Percentiles rank a stretch among this genome's conserved stretches.
phyloP scores from a whole-genome alignment of 225 moss, liverwort and hornwort genomes.

The Thuidium tamariscinum region DNA sequence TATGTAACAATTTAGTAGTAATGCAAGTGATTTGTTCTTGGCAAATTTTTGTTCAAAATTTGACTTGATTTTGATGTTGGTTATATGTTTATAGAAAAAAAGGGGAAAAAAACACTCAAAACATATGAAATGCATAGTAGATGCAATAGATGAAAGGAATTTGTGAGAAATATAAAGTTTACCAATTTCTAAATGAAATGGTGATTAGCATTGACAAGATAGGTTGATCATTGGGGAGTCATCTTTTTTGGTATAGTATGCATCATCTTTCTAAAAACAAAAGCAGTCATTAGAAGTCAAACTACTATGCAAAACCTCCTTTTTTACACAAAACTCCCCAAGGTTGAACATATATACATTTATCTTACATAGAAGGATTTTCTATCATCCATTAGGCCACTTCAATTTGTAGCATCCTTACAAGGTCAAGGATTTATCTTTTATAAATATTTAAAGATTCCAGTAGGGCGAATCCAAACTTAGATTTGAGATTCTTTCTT shows the following conservation, averaged over 20 bases:
- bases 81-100: not conserved
- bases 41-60: too few species aligned
- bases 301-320: not conserved
- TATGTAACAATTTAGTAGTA: not conserved
- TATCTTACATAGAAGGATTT: too few species aligned
- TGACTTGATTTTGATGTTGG: accelerated
- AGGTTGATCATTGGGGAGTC: accelerated
- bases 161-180: not conserved
- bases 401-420: too few species aligned
- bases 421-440: accelerated
- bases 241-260: too few species aligned
- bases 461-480: not conserved
- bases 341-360: too few species aligned
- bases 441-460: not conserved
- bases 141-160: not conserved
- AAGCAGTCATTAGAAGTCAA: not conserved
- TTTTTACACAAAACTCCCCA: too few species aligned
- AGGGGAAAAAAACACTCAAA: not conserved
- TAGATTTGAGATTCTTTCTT: not conserved
- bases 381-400: too few species aligned
- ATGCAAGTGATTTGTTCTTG: not conserved
- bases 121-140: not conserved
- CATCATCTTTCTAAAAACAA: too few species aligned
- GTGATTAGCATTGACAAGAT: not conserved
- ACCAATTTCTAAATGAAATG: not conserved